Conservation (phyloP, 345 rosid genomes). For the Melaleuca alternifolia region DNA sequence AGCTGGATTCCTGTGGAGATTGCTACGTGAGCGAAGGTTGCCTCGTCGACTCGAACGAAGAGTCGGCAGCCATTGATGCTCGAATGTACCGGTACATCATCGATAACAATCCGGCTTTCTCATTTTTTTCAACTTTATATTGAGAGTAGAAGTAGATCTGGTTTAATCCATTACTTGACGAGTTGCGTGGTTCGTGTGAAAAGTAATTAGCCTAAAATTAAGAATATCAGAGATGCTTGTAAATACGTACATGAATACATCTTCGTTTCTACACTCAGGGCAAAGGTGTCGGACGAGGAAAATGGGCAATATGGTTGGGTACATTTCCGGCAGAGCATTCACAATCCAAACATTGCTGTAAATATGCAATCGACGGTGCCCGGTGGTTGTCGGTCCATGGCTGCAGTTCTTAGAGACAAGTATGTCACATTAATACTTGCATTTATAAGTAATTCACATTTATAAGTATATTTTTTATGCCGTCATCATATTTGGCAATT, state of each 20-base stretch:
- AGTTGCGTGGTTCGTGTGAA: not conserved
- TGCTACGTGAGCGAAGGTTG: constrained; percentile 96
- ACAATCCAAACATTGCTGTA: constrained; percentile 77
- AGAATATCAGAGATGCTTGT: not conserved
- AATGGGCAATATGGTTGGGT: constrained; percentile 70
- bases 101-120: not conserved
- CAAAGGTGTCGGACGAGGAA: constrained; percentile 41
- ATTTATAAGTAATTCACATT: not conserved
- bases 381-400: constrained; percentile 58
- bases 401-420: constrained; percentile 41
- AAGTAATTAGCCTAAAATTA: not conserved
- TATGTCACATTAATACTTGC: constrained; percentile 4
- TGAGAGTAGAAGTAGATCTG: not conserved
- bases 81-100: constrained; percentile 65
- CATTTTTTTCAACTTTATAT: not conserved
- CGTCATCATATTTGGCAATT: not conserved
- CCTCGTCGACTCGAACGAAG: constrained; percentile 68
- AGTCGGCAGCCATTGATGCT: constrained; percentile 72
- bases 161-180: not conserved
- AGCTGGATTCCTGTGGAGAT: constrained; percentile 77
- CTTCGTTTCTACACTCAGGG: constrained; percentile 25
- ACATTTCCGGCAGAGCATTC: constrained; percentile 86
- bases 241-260: not conserved
- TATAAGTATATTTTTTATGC: too few species aligned
- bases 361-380: constrained; percentile 62